Conservation (phyloP, 192 early-diverging fungal genomes). For the Physocladia obscura region DNA sequence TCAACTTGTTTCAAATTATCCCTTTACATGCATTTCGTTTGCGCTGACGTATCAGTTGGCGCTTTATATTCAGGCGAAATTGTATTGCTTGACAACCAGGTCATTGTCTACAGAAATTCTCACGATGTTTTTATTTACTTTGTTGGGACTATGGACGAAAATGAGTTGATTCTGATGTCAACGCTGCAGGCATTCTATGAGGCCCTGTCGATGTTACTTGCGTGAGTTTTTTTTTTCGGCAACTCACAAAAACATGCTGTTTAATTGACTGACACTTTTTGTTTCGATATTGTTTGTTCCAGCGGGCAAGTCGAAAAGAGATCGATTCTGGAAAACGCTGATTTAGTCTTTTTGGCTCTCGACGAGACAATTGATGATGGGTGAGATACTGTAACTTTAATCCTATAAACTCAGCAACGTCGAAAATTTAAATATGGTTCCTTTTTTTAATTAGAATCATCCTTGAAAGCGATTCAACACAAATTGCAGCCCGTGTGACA, state of each 20-base stretch:
- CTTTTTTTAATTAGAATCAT: conserved; percentile 37
- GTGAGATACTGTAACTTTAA: conserved; percentile 42
- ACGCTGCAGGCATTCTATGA: conserved; percentile 83
- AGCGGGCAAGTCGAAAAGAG: conserved; percentile 91
- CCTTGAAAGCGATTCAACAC: conserved; percentile 45
- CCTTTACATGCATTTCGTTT: not conserved
- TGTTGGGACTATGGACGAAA: conserved; percentile 87
- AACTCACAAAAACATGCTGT: not conserved
- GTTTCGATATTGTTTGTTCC: not conserved
- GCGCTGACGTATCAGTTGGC: not conserved
- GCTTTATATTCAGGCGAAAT: conserved; percentile 68
- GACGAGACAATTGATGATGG: conserved; percentile 96
- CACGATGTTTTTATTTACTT: conserved; percentile 91
- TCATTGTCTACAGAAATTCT: conserved; percentile 81
- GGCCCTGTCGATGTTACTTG: conserved; percentile 78
- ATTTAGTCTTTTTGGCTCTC: conserved; percentile 84
- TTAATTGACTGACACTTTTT: not conserved
- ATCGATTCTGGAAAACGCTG: conserved; percentile 84
- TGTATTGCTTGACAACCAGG: conserved; percentile 89
- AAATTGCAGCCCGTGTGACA: conserved; percentile 49
- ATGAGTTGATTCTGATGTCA: conserved; percentile 82
- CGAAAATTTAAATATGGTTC: too few relatives aligned
- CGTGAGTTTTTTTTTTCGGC: conserved; percentile 44
- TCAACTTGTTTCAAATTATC: not conserved
- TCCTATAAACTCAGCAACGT: not conserved